Evolutionary conservation across 441 rosid species (phyloP).

Genomic region (Gossypium aridum): DNA sequence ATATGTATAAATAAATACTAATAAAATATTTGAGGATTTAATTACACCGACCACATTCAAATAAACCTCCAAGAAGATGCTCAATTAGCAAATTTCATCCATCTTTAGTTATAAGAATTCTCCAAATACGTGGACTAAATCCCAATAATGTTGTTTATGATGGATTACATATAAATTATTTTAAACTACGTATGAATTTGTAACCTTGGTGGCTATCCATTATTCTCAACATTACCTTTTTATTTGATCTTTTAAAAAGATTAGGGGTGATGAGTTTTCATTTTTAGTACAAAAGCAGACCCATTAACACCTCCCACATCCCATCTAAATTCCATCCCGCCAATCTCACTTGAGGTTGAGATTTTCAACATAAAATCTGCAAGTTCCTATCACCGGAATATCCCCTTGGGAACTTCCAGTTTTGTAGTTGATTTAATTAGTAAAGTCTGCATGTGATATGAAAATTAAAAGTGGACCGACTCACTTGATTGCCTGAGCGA

Average conservation of each 20-base stretch:
- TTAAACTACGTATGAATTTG: background rate
- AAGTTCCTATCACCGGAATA: background rate
- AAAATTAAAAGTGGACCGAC: conserved; percentile 13
- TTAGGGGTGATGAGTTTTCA: background rate
- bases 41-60: background rate
- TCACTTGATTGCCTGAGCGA: conserved; percentile 55
- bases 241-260: background rate
- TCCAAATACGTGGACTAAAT: background rate
- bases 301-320: background rate
- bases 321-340: background rate
- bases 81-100: background rate
- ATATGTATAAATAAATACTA: background rate
- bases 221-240: background rate
- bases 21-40: background rate
- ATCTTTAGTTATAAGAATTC: background rate
- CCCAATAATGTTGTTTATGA: background rate
- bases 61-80: background rate
- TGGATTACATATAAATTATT: background rate
- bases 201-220: background rate
- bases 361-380: background rate
- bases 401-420: background rate
- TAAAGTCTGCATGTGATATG: background rate
- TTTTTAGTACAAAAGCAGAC: background rate
- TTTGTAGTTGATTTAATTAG: background rate
- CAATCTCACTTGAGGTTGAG: background rate